Conservation (phyloP, 1,284 basidiomycete species). For the Cutaneotrichosporon cutaneum region DNA sequence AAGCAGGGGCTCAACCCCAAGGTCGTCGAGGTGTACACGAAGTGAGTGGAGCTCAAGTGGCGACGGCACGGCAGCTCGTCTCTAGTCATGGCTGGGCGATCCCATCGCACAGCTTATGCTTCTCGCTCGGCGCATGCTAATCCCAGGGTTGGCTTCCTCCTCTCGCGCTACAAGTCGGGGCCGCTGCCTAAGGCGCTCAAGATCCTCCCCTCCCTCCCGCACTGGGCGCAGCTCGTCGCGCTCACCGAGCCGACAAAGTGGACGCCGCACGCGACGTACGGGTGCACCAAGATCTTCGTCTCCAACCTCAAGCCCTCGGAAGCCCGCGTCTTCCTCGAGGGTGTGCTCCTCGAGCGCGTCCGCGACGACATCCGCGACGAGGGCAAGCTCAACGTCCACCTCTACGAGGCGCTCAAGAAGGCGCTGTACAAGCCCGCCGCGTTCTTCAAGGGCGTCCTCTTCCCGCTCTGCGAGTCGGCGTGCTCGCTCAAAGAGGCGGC, state of each 20-base stretch:
- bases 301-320: conserved; percentile 96
- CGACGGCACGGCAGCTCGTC: too few relatives aligned
- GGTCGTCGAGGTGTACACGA: conserved; percentile 91
- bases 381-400: conserved; percentile 87
- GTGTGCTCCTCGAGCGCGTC: conserved; percentile 87
- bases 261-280: conserved; percentile 92
- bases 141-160: conserved; percentile 75
- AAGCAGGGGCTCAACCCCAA: conserved; percentile 94
- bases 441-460: conserved; percentile 97
- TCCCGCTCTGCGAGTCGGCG: conserved; percentile 86
- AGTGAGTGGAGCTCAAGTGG: conserved; percentile 59
- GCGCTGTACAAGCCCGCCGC: conserved; percentile 95
- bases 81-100: too few relatives aligned
- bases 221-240: conserved; percentile 94
- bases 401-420: conserved; percentile 89
- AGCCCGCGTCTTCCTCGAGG: conserved; percentile 89
- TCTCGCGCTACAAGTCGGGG: conserved; percentile 91
- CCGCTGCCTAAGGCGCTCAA: conserved; percentile 97
- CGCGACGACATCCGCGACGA: conserved; percentile 75
- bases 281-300: conserved; percentile 92
- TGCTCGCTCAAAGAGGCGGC: conserved; percentile 94
- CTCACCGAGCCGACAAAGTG: conserved; percentile 89
- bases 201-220: conserved; percentile 91
- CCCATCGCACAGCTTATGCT: too few relatives aligned
- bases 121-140: too few relatives aligned